Evolutionary conservation across 176 grass and related monocot genomes (phyloP).

Genomic region (Oryza brachyantha): DNA sequence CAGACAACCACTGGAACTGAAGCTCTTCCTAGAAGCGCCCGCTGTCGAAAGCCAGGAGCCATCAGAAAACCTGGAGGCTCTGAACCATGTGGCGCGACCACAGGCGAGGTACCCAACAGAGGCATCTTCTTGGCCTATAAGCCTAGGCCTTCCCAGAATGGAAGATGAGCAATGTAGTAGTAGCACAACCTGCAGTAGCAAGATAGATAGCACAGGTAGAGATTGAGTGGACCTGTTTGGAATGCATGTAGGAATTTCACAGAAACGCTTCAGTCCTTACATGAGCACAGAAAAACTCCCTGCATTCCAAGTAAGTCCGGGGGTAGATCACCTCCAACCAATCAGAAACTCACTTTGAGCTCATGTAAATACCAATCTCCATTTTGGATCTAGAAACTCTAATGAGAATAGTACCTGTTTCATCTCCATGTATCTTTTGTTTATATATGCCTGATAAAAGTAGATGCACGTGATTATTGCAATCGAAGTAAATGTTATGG

Average conservation of each 20-base stretch:
- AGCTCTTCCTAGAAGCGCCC: conserved; percentile 55
- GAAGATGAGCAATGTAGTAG: conserved; percentile 60
- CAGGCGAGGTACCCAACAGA: conserved; percentile 49
- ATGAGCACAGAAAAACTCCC: not conserved
- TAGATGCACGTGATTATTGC: not conserved
- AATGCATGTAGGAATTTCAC: not conserved
- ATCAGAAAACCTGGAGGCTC: conserved; percentile 23
- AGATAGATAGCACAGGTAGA: conserved; percentile 28
- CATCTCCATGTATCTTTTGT: not conserved
- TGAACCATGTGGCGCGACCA: conserved; percentile 36
- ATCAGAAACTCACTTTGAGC: not conserved
- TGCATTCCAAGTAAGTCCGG: not conserved
- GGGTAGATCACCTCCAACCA: conserved; percentile 10
- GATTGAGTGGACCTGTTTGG: conserved; percentile 1
- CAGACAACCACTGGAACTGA: conserved; percentile 53
- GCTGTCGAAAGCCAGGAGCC: not conserved
- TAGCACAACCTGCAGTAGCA: conserved; percentile 30
- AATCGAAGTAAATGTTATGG: not conserved
- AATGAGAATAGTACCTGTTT: not conserved
- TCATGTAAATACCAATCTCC: conserved; percentile 29
- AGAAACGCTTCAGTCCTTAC: not conserved
- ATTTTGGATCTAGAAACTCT: conserved; percentile 3
- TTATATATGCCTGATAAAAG: not conserved
- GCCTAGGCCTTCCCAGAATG: conserved; percentile 45
- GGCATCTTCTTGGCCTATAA: conserved; percentile 43